Base-by-base conservation (phyloP, 2,329 filamentous ascomycete genomes). In the Colletotrichum sp. region DNA sequence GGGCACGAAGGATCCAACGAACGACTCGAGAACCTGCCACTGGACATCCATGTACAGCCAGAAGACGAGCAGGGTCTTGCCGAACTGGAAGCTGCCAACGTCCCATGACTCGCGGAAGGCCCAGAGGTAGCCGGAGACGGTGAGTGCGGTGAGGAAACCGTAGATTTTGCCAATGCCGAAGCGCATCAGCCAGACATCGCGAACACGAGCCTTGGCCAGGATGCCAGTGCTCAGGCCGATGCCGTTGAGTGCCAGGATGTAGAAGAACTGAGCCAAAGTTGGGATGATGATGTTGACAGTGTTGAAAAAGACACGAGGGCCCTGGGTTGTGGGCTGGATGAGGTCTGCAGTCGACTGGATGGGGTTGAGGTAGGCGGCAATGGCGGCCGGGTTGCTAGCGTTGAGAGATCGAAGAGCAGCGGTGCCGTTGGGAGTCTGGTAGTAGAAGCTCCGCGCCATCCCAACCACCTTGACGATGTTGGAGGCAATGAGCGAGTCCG, bases 21-120 rank as follows among this genome's bases (percentile, higher is more conserved):
- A 32, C 4, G 82, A 80, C 69, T 89, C 87, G 3, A 89, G 78
- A 4, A 85, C 80, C 24, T 84, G 81, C 78, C 86, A 87, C 78
- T 89, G 86, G 69, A 84, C 80, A 68, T 87, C 83, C 78, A 86
- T 85, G 62, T 81, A 83, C 0, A 88, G 78, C 86, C 86, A 88
- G 12, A 82, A 77, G 8, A 79, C 78, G 75, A 84, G 77, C 80
- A 83, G 82, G 0, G 77, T 80, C 28, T 78, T 63, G 6, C 75
- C 81, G 39, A 83, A 83, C 48, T 81, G 71, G 3, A 64, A 15
- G 6, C 80, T 83, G 22, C 80, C 80, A 6, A 88, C 85, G 3
- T 75, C 66, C 87, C 87, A 89, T 32, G 79, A 80, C 60, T 85
- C 85, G 2, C 83, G 80, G 78, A 86, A 89, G 0, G 85, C 87